phyloP scores from a whole-genome alignment of 306 rosid genomes.

The Acmispon strigosus region DNA sequence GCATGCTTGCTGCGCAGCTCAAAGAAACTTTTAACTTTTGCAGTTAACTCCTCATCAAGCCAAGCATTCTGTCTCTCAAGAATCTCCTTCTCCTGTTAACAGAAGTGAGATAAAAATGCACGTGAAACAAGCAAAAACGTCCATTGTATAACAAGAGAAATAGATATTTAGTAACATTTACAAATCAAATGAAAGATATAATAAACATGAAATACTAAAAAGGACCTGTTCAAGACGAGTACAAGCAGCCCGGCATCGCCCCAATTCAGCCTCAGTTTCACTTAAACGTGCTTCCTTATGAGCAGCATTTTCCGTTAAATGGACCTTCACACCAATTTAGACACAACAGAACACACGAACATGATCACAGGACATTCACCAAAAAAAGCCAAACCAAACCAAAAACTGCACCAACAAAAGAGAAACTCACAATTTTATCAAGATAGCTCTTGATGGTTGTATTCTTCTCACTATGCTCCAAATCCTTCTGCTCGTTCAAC shows the following conservation, averaged over 20 bases:
- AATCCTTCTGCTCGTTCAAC: slow-evolving; percentile 62
- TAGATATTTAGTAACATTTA: too few relatives aligned
- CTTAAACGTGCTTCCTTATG: slow-evolving; percentile 72
- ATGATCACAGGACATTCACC: not conserved
- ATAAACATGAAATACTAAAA: slow-evolving; percentile 7
- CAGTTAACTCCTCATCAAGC: slow-evolving; percentile 77
- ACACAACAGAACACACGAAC: slow-evolving; percentile 7
- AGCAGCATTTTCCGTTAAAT: slow-evolving; percentile 53
- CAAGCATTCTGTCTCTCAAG: slow-evolving; percentile 74
- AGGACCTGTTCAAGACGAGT: slow-evolving; percentile 71
- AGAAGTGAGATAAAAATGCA: too few relatives aligned
- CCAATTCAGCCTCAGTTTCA: slow-evolving; percentile 67
- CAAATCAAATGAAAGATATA: not conserved
- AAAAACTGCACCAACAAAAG: not conserved
- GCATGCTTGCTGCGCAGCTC: slow-evolving; percentile 59
- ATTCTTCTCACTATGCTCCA: slow-evolving; percentile 70
- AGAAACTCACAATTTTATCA: slow-evolving; percentile 74
- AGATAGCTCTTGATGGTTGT: slow-evolving; percentile 68
- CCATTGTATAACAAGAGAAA: too few relatives aligned
- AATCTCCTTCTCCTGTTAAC: slow-evolving; percentile 87
- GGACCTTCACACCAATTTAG: slow-evolving; percentile 42
- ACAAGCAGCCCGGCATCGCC: slow-evolving; percentile 52
- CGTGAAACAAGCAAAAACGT: too few relatives aligned
- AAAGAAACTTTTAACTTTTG: slow-evolving; percentile 56
- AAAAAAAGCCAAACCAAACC: not conserved